phyloP scores from a whole-genome alignment of 106 monocot genomes.

The Platanthera guangdongensis region DNA sequence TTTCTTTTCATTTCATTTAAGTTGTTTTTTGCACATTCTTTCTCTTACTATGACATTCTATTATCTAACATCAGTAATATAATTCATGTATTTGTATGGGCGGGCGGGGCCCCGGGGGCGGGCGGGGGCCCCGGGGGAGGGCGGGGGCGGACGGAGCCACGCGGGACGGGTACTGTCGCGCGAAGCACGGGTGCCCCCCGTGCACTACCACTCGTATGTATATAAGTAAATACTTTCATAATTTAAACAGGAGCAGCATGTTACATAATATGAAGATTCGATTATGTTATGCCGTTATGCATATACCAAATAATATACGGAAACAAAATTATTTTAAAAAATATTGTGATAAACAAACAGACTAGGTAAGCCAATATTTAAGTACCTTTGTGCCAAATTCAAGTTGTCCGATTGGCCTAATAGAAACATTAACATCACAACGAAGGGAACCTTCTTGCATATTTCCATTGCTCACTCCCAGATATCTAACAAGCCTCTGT shows the following conservation, averaged over 20 bases:
- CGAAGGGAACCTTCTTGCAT: slow-evolving; percentile 99
- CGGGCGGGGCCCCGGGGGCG: no score
- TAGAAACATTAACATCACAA: slow-evolving; percentile 94
- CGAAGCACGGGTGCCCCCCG: no score
- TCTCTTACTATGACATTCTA: no score
- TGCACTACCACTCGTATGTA: no score
- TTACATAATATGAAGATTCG: background rate
- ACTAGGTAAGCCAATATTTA: background rate
- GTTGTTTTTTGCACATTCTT: no score
- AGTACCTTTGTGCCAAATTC: slow-evolving; percentile 89
- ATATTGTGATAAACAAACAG: background rate
- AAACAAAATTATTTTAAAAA: background rate
- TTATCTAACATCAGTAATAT: no score
- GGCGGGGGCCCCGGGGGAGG: no score
- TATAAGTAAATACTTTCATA: background rate
- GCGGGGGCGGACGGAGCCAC: no score
- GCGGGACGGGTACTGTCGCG: no score
- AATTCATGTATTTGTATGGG: no score
- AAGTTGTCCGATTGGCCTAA: slow-evolving; percentile 63
- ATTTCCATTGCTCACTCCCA: slow-evolving; percentile 91
- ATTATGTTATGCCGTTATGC: background rate
- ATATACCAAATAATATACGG: background rate
- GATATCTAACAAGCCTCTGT: slow-evolving; percentile 78
- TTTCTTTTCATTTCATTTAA: no score
- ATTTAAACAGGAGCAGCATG: background rate